phyloP scores from a whole-genome alignment of 139 green algal species.

The Coelastrella sp. region DNA sequence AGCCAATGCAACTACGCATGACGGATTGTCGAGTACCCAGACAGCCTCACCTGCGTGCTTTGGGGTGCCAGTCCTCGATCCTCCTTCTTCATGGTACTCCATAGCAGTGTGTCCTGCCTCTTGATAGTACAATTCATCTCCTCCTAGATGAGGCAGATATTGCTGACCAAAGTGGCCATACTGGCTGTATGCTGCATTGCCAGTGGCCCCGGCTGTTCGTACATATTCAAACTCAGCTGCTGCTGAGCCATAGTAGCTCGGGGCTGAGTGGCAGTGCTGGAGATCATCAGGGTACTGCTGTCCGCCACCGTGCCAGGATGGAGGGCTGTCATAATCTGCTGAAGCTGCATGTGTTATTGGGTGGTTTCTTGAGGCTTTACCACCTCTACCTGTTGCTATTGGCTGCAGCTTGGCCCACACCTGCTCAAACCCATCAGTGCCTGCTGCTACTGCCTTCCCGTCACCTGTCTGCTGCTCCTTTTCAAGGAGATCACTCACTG shows the following conservation, averaged over 20 bases:
- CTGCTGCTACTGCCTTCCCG: neutral
- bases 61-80: conserved; percentile 22
- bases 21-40: too few species aligned
- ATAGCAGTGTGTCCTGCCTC: neutral
- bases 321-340: neutral
- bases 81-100: neutral
- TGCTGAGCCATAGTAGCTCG: neutral
- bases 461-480: neutral
- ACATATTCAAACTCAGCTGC: neutral
- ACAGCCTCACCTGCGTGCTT: neutral
- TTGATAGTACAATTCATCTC: neutral
- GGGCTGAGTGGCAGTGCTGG: conserved; percentile 16
- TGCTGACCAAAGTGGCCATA: neutral
- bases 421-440: neutral
- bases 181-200: neutral
- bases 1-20: too few species aligned
- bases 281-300: neutral
- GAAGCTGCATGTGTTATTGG: neutral
- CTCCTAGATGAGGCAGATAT: neutral
- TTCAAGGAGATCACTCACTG: neutral
- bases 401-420: conserved; percentile 1
- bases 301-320: neutral
- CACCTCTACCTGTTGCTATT: neutral
- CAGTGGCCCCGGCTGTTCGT: too few species aligned
- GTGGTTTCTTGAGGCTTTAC: neutral